These are phyloP conservation scores for Tolypocladium sp. DNA, from an alignment of 2,329 filamentous ascomycete species.

Conservation along the genomic window DNA sequence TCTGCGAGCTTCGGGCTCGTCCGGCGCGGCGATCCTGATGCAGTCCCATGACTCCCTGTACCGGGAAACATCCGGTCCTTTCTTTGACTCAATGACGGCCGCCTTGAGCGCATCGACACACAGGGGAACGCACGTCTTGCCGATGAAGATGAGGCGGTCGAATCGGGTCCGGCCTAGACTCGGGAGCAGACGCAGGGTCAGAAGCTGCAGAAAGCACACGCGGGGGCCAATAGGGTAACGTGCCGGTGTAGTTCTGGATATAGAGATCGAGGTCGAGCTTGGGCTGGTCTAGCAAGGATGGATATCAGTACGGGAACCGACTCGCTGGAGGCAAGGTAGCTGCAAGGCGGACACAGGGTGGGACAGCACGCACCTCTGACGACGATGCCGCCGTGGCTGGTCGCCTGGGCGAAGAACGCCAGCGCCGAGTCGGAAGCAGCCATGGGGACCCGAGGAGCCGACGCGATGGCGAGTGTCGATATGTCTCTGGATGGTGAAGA, in stretches of 20 bases:
- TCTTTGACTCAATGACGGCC: slow-evolving; percentile 67
- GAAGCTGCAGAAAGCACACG: background rate
- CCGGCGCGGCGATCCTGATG: slow-evolving; percentile 53
- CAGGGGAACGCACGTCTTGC: slow-evolving; percentile 65
- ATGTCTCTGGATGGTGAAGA: background rate
- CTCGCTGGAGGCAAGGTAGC: background rate
- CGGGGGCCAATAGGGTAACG: slow-evolving; percentile 8
- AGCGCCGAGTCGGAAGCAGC: slow-evolving; percentile 23
- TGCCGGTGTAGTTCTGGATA: slow-evolving; percentile 81
- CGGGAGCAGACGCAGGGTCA: background rate
- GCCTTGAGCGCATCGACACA: slow-evolving; percentile 72
- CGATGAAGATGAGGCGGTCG: slow-evolving; percentile 75
- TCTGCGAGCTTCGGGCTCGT: slow-evolving; percentile 55
- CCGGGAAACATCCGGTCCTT: slow-evolving; percentile 59
- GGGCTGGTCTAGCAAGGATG: slow-evolving; percentile 50
- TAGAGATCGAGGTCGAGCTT: slow-evolving; percentile 91
- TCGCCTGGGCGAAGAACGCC: slow-evolving; percentile 37
- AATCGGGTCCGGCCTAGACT: slow-evolving; percentile 65
- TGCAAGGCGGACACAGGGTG: background rate
- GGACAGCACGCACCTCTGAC: slow-evolving; percentile 31
- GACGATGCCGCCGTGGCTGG: slow-evolving; percentile 33
- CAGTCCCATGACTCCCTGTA: slow-evolving; percentile 63
- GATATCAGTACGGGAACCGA: background rate
- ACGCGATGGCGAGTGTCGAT: background rate
- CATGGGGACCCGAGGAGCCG: slow-evolving; percentile 20